Evolutionary conservation across 768 basidiomycete species (phyloP).

Genomic region (Lentinula edodes): DNA sequence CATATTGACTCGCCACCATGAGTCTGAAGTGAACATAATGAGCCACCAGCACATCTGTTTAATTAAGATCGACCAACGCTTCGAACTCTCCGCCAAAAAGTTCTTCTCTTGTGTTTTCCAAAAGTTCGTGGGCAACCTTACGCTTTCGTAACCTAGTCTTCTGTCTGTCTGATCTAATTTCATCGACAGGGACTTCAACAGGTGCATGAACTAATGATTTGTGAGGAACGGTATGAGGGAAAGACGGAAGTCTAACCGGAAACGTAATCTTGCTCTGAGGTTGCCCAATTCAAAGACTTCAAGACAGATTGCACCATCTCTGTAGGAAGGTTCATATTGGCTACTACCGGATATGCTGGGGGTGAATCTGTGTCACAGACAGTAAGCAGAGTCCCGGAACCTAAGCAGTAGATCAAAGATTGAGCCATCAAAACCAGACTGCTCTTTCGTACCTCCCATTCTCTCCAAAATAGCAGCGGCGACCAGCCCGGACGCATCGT

Average conservation of each 20-base stretch:
- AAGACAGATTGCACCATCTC: conserved; percentile 48
- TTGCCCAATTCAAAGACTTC: conserved; percentile 85
- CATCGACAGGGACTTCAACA: conserved; percentile 49
- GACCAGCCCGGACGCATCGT: conserved; percentile 87
- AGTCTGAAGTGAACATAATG: conserved; percentile 39
- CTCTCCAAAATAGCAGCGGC: conserved; percentile 82
- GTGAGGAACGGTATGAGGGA: conserved; percentile 3
- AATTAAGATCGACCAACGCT: conserved; percentile 44
- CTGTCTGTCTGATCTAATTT: conserved; percentile 68
- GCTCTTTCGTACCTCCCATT: conserved; percentile 57
- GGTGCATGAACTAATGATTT: conserved; percentile 47
- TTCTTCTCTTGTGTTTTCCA: conserved; percentile 68
- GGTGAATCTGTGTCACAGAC: conserved; percentile 90
- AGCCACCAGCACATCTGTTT: neutral
- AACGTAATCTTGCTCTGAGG: conserved; percentile 70
- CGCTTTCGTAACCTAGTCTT: conserved; percentile 71
- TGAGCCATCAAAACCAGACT: neutral
- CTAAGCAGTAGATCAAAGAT: conserved; percentile 27
- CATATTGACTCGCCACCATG: conserved; percentile 79
- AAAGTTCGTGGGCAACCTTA: conserved; percentile 56
- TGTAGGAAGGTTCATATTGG: conserved; percentile 80
- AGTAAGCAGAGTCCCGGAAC: conserved; percentile 73
- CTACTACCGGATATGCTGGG: conserved; percentile 81
- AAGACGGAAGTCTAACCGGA: conserved; percentile 40
- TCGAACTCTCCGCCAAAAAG: conserved; percentile 87